These are phyloP conservation scores for Morella rubra DNA, from an alignment of 306 rosid species.

Conservation along the genomic window DNA sequence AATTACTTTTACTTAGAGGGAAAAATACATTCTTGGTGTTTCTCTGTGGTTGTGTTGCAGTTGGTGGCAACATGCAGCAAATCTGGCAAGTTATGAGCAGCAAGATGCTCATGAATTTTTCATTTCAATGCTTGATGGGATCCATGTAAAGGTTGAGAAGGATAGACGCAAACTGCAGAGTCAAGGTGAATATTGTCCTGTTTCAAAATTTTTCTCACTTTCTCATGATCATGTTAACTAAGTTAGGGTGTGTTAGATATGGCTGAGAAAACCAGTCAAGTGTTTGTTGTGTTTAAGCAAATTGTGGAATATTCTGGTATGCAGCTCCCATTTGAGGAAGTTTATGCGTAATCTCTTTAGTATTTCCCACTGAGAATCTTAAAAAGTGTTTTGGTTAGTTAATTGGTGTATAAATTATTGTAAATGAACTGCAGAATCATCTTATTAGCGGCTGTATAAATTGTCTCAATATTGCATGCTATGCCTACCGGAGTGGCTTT, in stretches of 20 bases:
- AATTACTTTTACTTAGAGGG: background rate
- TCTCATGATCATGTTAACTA: constrained; percentile 8
- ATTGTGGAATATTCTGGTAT: background rate
- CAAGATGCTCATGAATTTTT: constrained; percentile 98
- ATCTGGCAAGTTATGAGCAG: constrained; percentile 92
- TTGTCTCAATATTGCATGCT: background rate
- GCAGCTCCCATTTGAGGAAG: background rate
- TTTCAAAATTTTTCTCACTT: constrained; percentile 9
- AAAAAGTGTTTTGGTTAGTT: background rate
- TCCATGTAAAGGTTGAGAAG: constrained; percentile 86
- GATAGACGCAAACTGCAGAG: constrained; percentile 61
- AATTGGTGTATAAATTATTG: background rate
- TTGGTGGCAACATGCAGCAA: constrained; percentile 99
- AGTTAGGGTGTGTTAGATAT: background rate
- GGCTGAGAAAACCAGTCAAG: background rate
- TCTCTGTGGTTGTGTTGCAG: constrained; percentile 40
- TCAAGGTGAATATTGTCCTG: constrained; percentile 58
- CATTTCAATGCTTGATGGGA: constrained; percentile 96
- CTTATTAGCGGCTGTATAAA: background rate
- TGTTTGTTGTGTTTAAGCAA: background rate
- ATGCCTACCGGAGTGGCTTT: background rate
- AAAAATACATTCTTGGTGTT: constrained; percentile 8
- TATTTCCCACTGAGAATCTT: background rate
- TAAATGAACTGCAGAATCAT: background rate
- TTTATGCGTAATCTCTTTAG: background rate